These are phyloP conservation scores for Linum tenue DNA, from an alignment of 345 rosid species.

Conservation along the genomic window DNA sequence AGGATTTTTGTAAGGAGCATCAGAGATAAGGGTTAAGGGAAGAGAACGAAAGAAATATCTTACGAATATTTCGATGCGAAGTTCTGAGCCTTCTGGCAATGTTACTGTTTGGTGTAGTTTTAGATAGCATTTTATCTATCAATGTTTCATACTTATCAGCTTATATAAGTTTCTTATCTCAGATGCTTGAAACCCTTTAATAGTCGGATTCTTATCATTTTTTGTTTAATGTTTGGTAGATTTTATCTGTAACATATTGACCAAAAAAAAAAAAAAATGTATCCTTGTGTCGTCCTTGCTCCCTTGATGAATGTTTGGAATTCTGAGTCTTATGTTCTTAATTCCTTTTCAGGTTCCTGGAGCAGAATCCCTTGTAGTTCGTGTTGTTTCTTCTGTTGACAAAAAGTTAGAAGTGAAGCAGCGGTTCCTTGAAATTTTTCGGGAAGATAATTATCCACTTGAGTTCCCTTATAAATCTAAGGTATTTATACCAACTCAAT, in stretches of 20 bases:
- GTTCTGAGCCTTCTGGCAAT: too few relatives aligned
- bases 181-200: too few relatives aligned
- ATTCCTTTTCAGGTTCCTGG: constrained; percentile 60
- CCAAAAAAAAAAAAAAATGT: too few relatives aligned
- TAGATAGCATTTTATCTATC: too few relatives aligned
- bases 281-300: too few relatives aligned
- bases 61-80: too few relatives aligned
- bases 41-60: neutral
- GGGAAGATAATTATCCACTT: constrained; percentile 73
- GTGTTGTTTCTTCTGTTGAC: constrained; percentile 99
- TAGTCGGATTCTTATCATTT: too few relatives aligned
- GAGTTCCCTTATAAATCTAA: constrained; percentile 95
- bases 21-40: neutral
- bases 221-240: too few relatives aligned
- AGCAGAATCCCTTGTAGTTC: constrained; percentile 86
- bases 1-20: neutral
- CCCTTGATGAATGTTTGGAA: neutral
- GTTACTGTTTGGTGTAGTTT: too few relatives aligned
- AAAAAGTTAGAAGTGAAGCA: constrained; percentile 96
- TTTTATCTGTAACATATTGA: too few relatives aligned
- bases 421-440: constrained; percentile 88
- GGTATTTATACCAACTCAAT: constrained; percentile 25
- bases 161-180: too few relatives aligned
- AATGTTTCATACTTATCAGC: too few relatives aligned
- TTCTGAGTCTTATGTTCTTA: neutral